Conservation (phyloP, 768 basidiomycete genomes). For the Rhizopogon vulgaris region DNA sequence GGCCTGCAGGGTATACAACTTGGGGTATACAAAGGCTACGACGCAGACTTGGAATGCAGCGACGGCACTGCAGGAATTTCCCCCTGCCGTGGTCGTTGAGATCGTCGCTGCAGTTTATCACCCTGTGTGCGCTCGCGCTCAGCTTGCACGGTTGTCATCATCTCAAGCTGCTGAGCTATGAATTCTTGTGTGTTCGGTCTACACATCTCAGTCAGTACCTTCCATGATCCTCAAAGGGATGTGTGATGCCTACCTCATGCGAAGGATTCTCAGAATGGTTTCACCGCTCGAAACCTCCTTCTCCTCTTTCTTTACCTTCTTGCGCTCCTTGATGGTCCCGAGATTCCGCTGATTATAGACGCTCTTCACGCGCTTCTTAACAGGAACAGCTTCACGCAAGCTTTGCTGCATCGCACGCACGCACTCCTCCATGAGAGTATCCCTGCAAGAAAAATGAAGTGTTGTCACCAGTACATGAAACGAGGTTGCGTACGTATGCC, state of each 20-base stretch:
- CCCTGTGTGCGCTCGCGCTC: conserved; percentile 74
- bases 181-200: conserved; percentile 82
- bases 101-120: conserved; percentile 51
- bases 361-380: conserved; percentile 89
- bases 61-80: conserved; percentile 22
- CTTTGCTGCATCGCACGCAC: conserved; percentile 92
- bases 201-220: conserved; percentile 1
- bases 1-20: conserved; percentile 18
- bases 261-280: conserved; percentile 88
- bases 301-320: conserved; percentile 85
- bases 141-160: conserved; percentile 74
- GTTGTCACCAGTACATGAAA: neutral
- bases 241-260: conserved; percentile 70
- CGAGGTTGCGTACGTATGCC: conserved; percentile 65
- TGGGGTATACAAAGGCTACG: conserved; percentile 10
- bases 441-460: conserved; percentile 35
- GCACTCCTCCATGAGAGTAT: conserved; percentile 89
- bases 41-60: conserved; percentile 17
- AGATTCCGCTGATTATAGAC: conserved; percentile 90
- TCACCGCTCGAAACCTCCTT: conserved; percentile 75
- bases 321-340: conserved; percentile 91
- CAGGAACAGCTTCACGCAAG: conserved; percentile 62
- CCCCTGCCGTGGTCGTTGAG: conserved; percentile 44
- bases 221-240: neutral
- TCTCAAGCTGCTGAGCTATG: conserved; percentile 80